Percentiles rank a stretch among this genome's conserved stretches.
These are phyloP conservation scores for Alternaria sp. DNA, from an alignment of 2,329 filamentous ascomycete genomes.

Conservation along the genomic window DNA sequence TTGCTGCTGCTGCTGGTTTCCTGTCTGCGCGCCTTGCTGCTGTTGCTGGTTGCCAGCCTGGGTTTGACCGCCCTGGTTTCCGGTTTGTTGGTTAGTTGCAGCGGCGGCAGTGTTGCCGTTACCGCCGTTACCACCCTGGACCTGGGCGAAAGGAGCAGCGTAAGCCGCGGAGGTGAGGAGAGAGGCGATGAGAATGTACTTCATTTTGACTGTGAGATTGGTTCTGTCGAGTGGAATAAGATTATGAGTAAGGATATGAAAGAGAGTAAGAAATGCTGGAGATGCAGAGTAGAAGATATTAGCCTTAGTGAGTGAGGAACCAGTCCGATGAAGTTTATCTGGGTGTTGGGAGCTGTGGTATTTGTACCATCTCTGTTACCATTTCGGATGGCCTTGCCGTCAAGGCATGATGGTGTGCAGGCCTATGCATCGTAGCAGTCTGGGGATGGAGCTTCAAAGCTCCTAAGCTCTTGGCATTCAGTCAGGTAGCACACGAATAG, in stretches of 20 bases:
- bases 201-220: slow-evolving; percentile 40
- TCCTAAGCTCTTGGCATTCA: neutral
- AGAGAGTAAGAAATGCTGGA: slow-evolving; percentile 26
- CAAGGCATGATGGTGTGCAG: slow-evolving; percentile 17
- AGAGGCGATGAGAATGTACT: slow-evolving; percentile 47
- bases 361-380: slow-evolving; percentile 29
- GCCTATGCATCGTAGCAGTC: slow-evolving; percentile 12
- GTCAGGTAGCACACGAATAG: slow-evolving; percentile 18
- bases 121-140: slow-evolving; percentile 10
- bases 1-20: slow-evolving; percentile 10
- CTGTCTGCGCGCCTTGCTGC: neutral
- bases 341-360: slow-evolving; percentile 23
- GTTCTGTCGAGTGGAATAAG: slow-evolving; percentile 27
- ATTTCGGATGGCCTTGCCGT: neutral
- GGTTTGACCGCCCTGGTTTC: slow-evolving; percentile 18
- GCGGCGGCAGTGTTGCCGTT: slow-evolving; percentile 6
- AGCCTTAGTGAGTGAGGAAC: slow-evolving; percentile 40
- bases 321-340: slow-evolving; percentile 34
- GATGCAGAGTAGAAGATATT: slow-evolving; percentile 28
- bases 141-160: slow-evolving; percentile 42
- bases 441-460: slow-evolving; percentile 18
- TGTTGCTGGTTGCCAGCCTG: neutral
- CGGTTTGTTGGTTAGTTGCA: slow-evolving; percentile 14
- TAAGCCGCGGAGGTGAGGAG: slow-evolving; percentile 43
- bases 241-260: slow-evolving; percentile 17